phyloP scores from a whole-genome alignment of 2,329 filamentous ascomycete species.

The Clonostachys sp. region DNA sequence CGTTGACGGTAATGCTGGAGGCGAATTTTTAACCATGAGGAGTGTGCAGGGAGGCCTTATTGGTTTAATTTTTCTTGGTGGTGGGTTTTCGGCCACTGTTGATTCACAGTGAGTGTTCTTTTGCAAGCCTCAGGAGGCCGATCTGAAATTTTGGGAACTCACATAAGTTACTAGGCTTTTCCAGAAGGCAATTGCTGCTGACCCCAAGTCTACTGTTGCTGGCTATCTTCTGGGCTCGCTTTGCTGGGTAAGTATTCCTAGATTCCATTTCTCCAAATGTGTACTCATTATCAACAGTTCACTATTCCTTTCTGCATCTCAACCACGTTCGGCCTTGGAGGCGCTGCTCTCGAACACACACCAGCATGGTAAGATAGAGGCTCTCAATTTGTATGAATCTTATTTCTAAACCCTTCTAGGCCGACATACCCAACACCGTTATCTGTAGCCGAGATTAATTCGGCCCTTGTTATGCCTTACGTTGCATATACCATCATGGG shows the following conservation, averaged over 20 bases:
- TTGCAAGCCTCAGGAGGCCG: too few relatives aligned
- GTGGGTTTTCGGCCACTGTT: too few relatives aligned
- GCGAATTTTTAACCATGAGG: slow-evolving; percentile 60
- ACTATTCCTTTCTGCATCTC: slow-evolving; percentile 88
- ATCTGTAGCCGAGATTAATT: slow-evolving; percentile 68
- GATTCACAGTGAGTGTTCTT: too few relatives aligned
- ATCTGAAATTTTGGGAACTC: too few relatives aligned
- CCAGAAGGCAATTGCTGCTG: slow-evolving; percentile 84
- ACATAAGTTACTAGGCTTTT: too few relatives aligned
- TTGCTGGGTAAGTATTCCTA: slow-evolving; percentile 42
- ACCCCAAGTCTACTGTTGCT: slow-evolving; percentile 78
- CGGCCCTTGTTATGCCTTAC: slow-evolving; percentile 80
- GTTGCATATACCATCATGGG: slow-evolving; percentile 81
- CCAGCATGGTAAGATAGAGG: too few relatives aligned
- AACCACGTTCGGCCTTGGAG: slow-evolving; percentile 82
- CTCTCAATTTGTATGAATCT: too few relatives aligned
- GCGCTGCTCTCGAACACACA: slow-evolving; percentile 68
- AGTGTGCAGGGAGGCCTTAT: too few relatives aligned
- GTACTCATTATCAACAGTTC: slow-evolving; percentile 43
- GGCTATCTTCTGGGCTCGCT: slow-evolving; percentile 86
- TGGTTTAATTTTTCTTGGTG: too few relatives aligned
- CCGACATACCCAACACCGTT: slow-evolving; percentile 72
- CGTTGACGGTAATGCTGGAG: slow-evolving; percentile 69
- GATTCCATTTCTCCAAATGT: too few relatives aligned
- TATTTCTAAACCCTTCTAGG: slow-evolving; percentile 51